These are phyloP conservation scores for Trametes elegans DNA, from an alignment of 768 basidiomycete genomes.

Conservation along the genomic window DNA sequence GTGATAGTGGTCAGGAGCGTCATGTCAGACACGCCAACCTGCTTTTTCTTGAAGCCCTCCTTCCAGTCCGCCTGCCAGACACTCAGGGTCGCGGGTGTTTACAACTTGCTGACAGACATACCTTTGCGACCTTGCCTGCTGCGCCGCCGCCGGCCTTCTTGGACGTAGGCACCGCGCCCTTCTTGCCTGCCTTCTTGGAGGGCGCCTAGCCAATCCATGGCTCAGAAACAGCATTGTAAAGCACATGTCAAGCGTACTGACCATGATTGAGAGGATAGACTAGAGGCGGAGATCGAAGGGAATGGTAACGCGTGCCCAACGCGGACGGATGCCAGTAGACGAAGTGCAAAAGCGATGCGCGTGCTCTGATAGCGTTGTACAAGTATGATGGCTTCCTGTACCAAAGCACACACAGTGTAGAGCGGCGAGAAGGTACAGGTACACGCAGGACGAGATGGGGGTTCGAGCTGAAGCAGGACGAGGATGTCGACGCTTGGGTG, in stretches of 20 bases:
- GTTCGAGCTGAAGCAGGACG: no score
- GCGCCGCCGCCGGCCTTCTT: slow-evolving; percentile 58
- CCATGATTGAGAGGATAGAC: slow-evolving; percentile 12
- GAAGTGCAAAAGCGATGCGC: slow-evolving; percentile 6
- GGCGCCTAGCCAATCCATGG: slow-evolving; percentile 52
- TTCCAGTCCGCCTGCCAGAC: slow-evolving; percentile 91
- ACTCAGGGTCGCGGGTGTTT: not conserved
- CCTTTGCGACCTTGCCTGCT: slow-evolving; percentile 72
- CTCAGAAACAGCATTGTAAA: slow-evolving; percentile 16
- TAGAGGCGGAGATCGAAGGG: slow-evolving; percentile 3
- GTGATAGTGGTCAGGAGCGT: slow-evolving; percentile 94
- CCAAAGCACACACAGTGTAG: no score
- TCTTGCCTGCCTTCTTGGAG: slow-evolving; percentile 91
- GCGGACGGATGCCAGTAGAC: slow-evolving; percentile 11
- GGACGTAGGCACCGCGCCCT: slow-evolving; percentile 49
- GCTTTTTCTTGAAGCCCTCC: slow-evolving; percentile 99
- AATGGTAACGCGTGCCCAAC: slow-evolving; percentile 14
- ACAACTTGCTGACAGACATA: slow-evolving; percentile 29
- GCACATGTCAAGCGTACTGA: slow-evolving; percentile 13
- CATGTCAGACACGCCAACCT: slow-evolving; percentile 98
- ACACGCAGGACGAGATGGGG: no score
- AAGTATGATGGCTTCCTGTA: not conserved
- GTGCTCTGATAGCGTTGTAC: not conserved
- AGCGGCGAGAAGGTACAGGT: no score
- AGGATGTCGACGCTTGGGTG: no score